Evolutionary conservation across 305 asterid genomes (phyloP).

Genomic region (Ajuga reptans): DNA sequence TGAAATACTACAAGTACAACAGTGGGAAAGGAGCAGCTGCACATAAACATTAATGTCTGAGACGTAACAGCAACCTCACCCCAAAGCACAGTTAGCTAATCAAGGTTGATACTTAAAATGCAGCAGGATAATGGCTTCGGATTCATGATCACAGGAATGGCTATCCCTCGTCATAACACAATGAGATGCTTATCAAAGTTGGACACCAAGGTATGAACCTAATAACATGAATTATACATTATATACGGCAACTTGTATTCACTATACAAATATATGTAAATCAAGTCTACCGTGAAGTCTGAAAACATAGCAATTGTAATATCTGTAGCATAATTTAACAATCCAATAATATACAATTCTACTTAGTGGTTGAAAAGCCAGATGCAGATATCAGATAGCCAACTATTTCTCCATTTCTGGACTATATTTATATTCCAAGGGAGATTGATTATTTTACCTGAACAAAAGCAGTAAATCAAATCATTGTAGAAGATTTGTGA

Average conservation of each 20-base stretch:
- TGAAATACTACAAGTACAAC: too few relatives aligned
- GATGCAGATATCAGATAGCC: too few relatives aligned
- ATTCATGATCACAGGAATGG: neutral
- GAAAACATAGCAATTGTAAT: neutral
- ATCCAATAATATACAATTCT: neutral
- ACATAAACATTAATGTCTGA: neutral
- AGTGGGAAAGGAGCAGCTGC: neutral
- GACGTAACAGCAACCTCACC: neutral
- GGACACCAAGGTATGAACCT: neutral
- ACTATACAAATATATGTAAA: neutral
- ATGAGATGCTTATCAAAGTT: neutral
- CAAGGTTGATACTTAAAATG: neutral
- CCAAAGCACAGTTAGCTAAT: neutral
- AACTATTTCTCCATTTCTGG: neutral
- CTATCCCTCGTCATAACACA: neutral
- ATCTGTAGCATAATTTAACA: neutral
- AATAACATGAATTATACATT: neutral
- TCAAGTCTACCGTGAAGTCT: neutral
- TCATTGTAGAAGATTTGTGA: neutral
- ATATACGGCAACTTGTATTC: neutral
- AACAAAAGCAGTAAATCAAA: neutral
- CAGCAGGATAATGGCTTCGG: neutral
- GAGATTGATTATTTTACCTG: neutral
- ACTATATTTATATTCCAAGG: neutral
- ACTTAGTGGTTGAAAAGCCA: neutral